Percentiles rank a stretch among this genome's conserved stretches.
Evolutionary conservation across 257 asterid species (phyloP).

Genomic region (Ligustrum vulgare): DNA sequence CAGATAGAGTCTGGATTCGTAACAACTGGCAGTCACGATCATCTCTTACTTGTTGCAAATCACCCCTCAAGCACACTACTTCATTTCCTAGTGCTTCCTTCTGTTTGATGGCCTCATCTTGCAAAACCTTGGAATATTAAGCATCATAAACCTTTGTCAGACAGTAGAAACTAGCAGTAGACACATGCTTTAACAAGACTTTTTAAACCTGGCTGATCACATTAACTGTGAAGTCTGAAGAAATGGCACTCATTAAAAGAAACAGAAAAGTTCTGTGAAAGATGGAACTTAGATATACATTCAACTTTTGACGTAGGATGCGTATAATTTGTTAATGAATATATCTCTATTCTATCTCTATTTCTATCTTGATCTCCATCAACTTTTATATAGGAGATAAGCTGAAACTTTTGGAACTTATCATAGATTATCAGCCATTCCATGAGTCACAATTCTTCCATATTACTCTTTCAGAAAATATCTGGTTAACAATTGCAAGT

Average conservation of each 20-base stretch:
- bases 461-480: background rate
- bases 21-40: conserved; percentile 71
- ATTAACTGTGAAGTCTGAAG: too few species aligned
- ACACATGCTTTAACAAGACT: too few species aligned
- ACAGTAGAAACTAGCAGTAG: background rate
- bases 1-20: conserved; percentile 54
- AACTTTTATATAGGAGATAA: background rate
- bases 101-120: conserved; percentile 72
- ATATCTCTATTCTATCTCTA: too few species aligned
- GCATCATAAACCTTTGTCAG: background rate
- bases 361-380: too few species aligned
- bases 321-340: too few species aligned
- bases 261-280: background rate
- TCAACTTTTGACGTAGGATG: too few species aligned
- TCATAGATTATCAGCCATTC: background rate
- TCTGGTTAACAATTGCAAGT: background rate
- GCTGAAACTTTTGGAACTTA: too few species aligned
- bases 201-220: too few species aligned
- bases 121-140: conserved; percentile 47
- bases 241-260: too few species aligned
- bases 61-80: conserved; percentile 66
- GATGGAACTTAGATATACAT: background rate
- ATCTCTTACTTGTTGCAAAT: conserved; percentile 77
- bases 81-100: conserved; percentile 73
- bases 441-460: background rate